Base-by-base conservation (phyloP, 2,329 filamentous ascomycete species). In the Plenodomus lindquistii region DNA sequence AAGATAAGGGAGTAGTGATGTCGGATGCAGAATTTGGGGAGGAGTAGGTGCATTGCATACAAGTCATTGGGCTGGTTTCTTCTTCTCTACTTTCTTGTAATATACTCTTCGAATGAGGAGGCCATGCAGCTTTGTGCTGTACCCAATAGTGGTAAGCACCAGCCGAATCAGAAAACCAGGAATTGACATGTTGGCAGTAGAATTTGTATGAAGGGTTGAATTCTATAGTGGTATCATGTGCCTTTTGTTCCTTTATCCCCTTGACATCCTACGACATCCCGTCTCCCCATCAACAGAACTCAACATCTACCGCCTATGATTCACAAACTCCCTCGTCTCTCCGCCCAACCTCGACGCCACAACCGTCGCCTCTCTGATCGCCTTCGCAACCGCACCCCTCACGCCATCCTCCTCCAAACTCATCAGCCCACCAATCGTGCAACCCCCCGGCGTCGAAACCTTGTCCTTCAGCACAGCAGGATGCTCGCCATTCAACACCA, bases 391-490 rank as follows among this genome's bases (percentile, higher is more conserved):
- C 0, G 81, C 81, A 4, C 86, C 86, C 58, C 88, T 81, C 7
- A 90, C 82, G 8, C 80, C 76, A 9, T 85, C 86, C 63, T 93
- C 88, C 70, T 93, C 89, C 6, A 93, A 74, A 4, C 87, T 85
- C 60, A 90, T 68, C 42, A 92, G 71, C 0, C 88, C 89, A 2
- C 84, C 85, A 53, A 91, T 90, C 4, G 87, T 91, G 71, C 87
- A 91, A 1, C 89, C 89, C 4, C 87, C 88, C 0, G 88, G 87
- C 1, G 87, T 91, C 57, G 78, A 85, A n/a, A 91, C 86, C 73
- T 88, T 89, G 60, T 93, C 88, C 42, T 85, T 80, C 43, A 92
- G 73, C 18, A 91, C 73, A 15, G 88, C 87, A 1, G 89, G 89
- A 69, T 92, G 88, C 67, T 91, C 87, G 13, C 87, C 87, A 45